Conservation (phyloP, 2,329 filamentous ascomycete species). For the Penicillium sp. region DNA sequence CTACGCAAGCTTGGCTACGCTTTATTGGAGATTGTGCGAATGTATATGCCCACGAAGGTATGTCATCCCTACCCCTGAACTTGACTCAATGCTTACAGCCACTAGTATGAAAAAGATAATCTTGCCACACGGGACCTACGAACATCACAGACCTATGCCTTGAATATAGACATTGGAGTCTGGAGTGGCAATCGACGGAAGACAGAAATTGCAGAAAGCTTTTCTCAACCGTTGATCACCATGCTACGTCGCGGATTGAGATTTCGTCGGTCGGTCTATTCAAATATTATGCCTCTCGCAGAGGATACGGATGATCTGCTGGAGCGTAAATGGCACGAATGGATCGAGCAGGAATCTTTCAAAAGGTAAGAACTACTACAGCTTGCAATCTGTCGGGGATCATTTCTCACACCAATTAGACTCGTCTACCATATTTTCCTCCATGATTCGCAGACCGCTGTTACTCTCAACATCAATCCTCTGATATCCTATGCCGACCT, state of each 20-base stretch:
- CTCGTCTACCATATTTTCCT: conserved; percentile 66
- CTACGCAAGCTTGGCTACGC: conserved; percentile 45
- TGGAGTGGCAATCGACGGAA: conserved; percentile 61
- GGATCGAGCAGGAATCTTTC: conserved; percentile 65
- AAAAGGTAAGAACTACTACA: conserved; percentile 50
- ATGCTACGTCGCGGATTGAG: conserved; percentile 59
- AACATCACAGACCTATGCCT: conserved; percentile 51
- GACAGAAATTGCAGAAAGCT: conserved; percentile 61
- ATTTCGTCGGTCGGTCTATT: conserved; percentile 58
- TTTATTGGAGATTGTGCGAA: conserved; percentile 40
- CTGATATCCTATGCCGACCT: conserved; percentile 69
- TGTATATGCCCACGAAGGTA: conserved; percentile 57
- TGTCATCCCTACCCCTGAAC: conserved; percentile 58
- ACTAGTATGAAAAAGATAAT: conserved; percentile 33
- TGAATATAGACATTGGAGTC: conserved; percentile 54
- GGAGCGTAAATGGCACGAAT: conserved; percentile 64
- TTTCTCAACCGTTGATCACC: conserved; percentile 54
- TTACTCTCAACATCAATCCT: conserved; percentile 64
- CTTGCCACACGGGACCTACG: conserved; percentile 57
- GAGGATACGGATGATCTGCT: conserved; percentile 59
- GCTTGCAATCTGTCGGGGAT: conserved; percentile 2
- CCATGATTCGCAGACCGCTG: conserved; percentile 66
- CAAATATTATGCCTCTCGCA: conserved; percentile 50
- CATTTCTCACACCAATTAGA: conserved; percentile 9
- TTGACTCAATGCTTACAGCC: conserved; percentile 51